These are phyloP conservation scores for Mesembryanthemum crystallinum DNA, from an alignment of 148 eudicot species.

Conservation along the genomic window DNA sequence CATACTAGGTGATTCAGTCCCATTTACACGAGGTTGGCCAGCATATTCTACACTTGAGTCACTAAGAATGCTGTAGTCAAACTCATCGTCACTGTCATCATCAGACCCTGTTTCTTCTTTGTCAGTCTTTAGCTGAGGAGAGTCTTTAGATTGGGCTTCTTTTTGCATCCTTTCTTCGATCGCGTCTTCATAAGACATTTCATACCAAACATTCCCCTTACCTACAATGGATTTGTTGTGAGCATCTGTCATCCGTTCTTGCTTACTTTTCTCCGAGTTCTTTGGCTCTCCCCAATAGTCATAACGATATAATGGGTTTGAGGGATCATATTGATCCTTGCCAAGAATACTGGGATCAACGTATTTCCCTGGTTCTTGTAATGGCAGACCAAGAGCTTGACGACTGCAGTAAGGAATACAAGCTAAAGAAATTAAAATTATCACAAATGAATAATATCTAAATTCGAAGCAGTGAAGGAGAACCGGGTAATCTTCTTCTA, in stretches of 20 bases:
- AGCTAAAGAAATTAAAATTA: background rate
- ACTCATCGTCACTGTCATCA: conserved; percentile 60
- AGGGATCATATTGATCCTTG: conserved; percentile 76
- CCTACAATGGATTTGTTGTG: conserved; percentile 89
- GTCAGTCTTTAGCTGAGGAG: conserved; percentile 24
- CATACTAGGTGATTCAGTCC: conserved; percentile 61
- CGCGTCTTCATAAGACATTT: conserved; percentile 83
- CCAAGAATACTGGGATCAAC: conserved; percentile 67
- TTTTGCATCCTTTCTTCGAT: conserved; percentile 52
- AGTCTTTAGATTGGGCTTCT: conserved; percentile 42
- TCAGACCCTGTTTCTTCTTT: conserved; percentile 24
- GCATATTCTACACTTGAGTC: conserved; percentile 33
- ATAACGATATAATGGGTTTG: conserved; percentile 67
- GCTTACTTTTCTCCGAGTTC: conserved; percentile 87
- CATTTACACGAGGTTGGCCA: conserved; percentile 63
- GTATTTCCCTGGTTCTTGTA: conserved; percentile 90
- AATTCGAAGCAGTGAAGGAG: background rate
- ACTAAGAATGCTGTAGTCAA: conserved; percentile 66
- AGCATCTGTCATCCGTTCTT: conserved; percentile 62
- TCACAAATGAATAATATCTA: background rate
- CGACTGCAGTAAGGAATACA: conserved; percentile 50
- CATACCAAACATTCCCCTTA: conserved; percentile 74
- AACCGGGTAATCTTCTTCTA: background rate
- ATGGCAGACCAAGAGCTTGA: conserved; percentile 77
- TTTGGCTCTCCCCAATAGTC: conserved; percentile 99